Percentiles rank a stretch among this genome's conserved stretches.
These are phyloP conservation scores for Exserohilum rostratum DNA, from an alignment of 2,329 filamentous ascomycete species.

Conservation along the genomic window DNA sequence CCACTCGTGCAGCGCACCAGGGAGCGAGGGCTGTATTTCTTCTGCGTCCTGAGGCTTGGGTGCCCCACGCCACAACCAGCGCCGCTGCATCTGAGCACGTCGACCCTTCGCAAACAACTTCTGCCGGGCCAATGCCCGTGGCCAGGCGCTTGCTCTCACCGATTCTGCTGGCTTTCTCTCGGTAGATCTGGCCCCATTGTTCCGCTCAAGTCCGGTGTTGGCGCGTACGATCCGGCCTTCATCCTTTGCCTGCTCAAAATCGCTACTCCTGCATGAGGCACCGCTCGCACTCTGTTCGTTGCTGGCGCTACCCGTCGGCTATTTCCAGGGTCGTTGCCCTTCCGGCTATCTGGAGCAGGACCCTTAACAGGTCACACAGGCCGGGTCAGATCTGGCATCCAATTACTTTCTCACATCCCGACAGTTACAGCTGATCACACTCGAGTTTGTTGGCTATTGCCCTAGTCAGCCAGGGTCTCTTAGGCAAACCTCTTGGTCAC, in stretches of 20 bases:
- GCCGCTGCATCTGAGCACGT: conserved; percentile 2
- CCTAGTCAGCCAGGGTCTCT: conserved; percentile 26
- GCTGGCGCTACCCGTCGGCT: conserved; percentile 26
- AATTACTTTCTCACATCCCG: conserved; percentile 17
- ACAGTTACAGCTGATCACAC: conserved; percentile 18
- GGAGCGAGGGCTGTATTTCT: conserved; percentile 15
- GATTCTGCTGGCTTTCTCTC: conserved; percentile 5
- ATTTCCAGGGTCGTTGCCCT: conserved; percentile 23
- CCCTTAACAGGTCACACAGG: conserved; percentile 28
- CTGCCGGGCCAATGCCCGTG: conserved; percentile 10
- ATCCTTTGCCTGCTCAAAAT: conserved; percentile 14
- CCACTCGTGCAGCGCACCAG: conserved; percentile 17
- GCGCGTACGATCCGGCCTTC: conserved; percentile 11
- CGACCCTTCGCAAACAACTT: background rate
- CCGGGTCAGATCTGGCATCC: conserved; percentile 22
- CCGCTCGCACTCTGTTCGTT: conserved; percentile 17
- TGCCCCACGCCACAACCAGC: conserved; percentile 19
- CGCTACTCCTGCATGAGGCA: conserved; percentile 21
- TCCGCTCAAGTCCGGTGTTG: conserved; percentile 6
- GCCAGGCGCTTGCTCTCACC: background rate
- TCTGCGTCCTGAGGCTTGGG: conserved; percentile 15
- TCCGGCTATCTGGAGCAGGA: conserved; percentile 30
- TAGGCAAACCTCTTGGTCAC: conserved; percentile 21
- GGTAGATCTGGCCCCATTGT: conserved; percentile 13
- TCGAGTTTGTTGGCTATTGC: conserved; percentile 33